Conservation (phyloP, 805 yeast genomes). For the Hanseniaspora singularis region DNA sequence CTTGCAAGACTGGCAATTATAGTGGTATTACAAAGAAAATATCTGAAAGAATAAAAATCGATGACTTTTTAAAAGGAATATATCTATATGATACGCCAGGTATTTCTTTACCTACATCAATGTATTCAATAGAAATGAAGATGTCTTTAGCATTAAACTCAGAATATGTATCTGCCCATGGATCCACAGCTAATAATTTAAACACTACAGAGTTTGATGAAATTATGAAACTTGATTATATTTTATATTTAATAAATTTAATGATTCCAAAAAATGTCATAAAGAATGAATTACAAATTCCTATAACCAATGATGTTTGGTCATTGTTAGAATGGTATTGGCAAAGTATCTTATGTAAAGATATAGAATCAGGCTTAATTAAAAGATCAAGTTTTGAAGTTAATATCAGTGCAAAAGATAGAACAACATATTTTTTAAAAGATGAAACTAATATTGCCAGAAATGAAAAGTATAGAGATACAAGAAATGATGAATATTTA, state of each 20-base stretch:
- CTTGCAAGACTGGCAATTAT: conserved; percentile 70
- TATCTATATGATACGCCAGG: conserved; percentile 87
- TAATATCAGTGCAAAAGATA: neutral
- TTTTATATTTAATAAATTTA: conserved; percentile 53
- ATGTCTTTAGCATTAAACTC: conserved; percentile 14
- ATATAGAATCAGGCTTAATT: neutral
- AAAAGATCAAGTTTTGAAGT: conserved; percentile 4
- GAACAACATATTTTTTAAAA: neutral
- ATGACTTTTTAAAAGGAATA: conserved; percentile 45
- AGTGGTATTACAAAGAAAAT: conserved; percentile 85
- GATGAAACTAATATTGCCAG: neutral
- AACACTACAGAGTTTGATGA: conserved; percentile 4
- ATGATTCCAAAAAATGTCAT: conserved; percentile 29
- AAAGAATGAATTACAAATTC: conserved; percentile 33
- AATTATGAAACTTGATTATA: conserved; percentile 38
- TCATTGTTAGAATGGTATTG: conserved; percentile 11
- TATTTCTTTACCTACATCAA: conserved; percentile 52
- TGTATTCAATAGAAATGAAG: conserved; percentile 10
- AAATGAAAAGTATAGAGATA: neutral
- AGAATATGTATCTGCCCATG: conserved; percentile 11
- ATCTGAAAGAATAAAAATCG: conserved; percentile 59
- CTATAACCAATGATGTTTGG: conserved; percentile 11
- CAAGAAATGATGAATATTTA: conserved; percentile 8
- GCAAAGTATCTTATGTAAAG: conserved; percentile 1
- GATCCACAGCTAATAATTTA: conserved; percentile 1